A percentile compares a stretch with the other conserved stretches of the same genome.
These are phyloP conservation scores for Barnettozyma salicaria DNA, from an alignment of 805 yeast species.

Conservation along the genomic window DNA sequence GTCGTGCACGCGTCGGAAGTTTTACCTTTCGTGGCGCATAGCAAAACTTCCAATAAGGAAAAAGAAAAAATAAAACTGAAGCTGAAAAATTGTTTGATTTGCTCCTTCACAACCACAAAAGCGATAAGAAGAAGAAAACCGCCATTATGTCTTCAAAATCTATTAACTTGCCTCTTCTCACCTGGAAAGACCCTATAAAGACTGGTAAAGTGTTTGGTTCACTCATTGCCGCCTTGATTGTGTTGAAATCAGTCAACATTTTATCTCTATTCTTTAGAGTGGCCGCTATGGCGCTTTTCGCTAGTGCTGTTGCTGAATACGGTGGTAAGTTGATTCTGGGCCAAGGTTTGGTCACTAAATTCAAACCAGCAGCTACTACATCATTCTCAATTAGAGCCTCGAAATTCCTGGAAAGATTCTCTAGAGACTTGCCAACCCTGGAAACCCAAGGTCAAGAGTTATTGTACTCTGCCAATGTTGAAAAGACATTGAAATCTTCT, in stretches of 20 bases:
- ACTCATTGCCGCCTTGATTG: constrained; percentile 45
- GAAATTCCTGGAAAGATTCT: constrained; percentile 38
- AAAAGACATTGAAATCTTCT: constrained; percentile 68
- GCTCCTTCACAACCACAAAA: too few relatives aligned
- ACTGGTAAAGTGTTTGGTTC: constrained; percentile 75
- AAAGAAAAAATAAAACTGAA: too few relatives aligned
- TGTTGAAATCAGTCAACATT: constrained; percentile 59
- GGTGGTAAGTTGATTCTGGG: constrained; percentile 69
- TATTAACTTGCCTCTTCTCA: constrained; percentile 37
- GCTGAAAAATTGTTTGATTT: too few relatives aligned
- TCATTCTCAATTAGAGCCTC: constrained; percentile 33
- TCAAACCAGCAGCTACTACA: constrained; percentile 54
- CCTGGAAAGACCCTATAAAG: constrained; percentile 71
- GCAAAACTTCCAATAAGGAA: too few relatives aligned
- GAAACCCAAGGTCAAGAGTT: constrained; percentile 53
- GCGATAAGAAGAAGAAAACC: too few relatives aligned
- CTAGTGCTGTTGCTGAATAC: constrained; percentile 73
- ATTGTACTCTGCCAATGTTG: constrained; percentile 63
- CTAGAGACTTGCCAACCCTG: constrained; percentile 39
- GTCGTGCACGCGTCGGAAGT: too few relatives aligned
- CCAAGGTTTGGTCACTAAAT: constrained; percentile 68
- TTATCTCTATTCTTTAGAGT: constrained; percentile 55
- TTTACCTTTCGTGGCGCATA: too few relatives aligned
- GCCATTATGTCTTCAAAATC: constrained; percentile 8
- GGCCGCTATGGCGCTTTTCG: constrained; percentile 49